Base-by-base conservation (phyloP, 805 yeast species). In the Candida montana region DNA sequence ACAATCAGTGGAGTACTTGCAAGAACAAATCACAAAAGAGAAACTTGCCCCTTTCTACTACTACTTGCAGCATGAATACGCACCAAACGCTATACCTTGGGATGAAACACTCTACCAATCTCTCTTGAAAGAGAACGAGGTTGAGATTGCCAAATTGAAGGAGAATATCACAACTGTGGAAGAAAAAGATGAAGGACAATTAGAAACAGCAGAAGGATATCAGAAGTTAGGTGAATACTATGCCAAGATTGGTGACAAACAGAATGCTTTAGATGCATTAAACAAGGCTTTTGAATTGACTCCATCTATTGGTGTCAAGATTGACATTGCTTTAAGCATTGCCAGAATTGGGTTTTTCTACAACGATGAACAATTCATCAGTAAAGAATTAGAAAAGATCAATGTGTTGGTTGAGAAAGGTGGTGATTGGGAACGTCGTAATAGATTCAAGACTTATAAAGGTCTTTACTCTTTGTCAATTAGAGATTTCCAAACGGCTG, bases 381-480 rank as follows among this genome's bases (percentile, higher is more conserved):
- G 81, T 45, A 78, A 79, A 53, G 81, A 82, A 56, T 73, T 93
- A 50, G 91, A 83, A 41, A 80, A 80, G 52, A 79, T 83, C 16
- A 79, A 83, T 57, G 57, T 68, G 19, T 73, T 87, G 60, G 88
- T 93, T 55, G 98, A 91, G 55, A 85, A 88, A 57, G 99, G 98
- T 42, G 99, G 99, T 48, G 99, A 93, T 63, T 93, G 99, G 99
- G 99, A 93, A 67, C 85, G 99, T 64, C 81, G 96, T 57, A 93
- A 93, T 67, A 71, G 96, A 52, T 88, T 77, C 71, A 93, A 93
- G 69, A 86, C 97, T 6, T 93, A 93, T 64, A 66, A 76, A 44
- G 99, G 99, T 18, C 72, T 93, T 37, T 86, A 87, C 60, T 68
- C 77, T 29, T 67, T 93, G 75, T 83, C 96, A 7, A 81, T 90